Conservation (phyloP, 2,329 filamentous ascomycete species). For the Pseudocercospora macadamiae region DNA sequence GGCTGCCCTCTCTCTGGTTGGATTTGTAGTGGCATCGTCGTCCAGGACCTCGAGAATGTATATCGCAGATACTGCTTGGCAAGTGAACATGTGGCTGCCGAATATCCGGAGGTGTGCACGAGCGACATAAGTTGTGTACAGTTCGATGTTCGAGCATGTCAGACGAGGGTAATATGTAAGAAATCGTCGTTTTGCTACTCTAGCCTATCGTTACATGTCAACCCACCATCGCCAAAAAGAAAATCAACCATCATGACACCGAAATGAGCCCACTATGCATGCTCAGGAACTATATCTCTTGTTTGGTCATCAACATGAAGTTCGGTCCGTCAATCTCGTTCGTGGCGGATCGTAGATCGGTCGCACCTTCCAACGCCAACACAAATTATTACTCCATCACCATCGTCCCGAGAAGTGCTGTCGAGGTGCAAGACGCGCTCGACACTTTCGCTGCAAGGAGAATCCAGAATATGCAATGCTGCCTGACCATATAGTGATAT, state of each 20-base stretch:
- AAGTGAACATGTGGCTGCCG: no score
- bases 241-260: background rate
- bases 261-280: background rate
- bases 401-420: background rate
- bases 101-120: no score
- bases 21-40: no score
- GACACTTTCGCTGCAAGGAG: conserved; percentile 1
- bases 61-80: no score
- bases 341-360: background rate
- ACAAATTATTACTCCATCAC: background rate
- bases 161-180: no score
- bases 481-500: conserved; percentile 8
- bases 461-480: conserved; percentile 10
- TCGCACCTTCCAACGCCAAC: background rate
- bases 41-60: no score
- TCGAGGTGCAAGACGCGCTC: background rate
- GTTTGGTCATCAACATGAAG: conserved; percentile 2
- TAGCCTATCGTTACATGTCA: conserved; percentile 1
- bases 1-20: no score
- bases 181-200: background rate
- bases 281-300: background rate
- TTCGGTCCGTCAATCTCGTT: background rate
- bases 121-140: no score
- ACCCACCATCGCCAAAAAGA: background rate
- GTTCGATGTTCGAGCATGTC: no score